Evolutionary conservation across 805 yeast genomes (phyloP).

Genomic region (Lipomyces orientalis): DNA sequence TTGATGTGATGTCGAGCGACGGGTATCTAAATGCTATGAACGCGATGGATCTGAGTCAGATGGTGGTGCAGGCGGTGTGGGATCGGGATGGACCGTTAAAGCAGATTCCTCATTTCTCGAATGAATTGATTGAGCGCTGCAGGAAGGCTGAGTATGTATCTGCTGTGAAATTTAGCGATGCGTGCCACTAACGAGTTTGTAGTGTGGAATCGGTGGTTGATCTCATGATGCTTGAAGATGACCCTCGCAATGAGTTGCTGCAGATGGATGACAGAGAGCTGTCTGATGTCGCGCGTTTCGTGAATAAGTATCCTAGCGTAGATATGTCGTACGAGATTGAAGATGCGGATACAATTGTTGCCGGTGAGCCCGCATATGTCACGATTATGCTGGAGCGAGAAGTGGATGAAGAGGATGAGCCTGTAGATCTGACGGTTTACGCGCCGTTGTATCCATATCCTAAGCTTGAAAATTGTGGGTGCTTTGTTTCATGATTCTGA

Average conservation of each 20-base stretch:
- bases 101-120: constrained; percentile 76
- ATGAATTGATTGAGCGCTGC: constrained; percentile 60
- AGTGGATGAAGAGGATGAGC: constrained; percentile 74
- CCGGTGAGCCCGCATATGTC: constrained; percentile 57
- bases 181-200: constrained; percentile 22
- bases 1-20: constrained; percentile 79
- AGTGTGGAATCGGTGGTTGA: constrained; percentile 78
- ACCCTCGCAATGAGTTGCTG: constrained; percentile 62
- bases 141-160: constrained; percentile 44
- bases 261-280: constrained; percentile 57
- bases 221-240: constrained; percentile 75
- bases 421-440: constrained; percentile 59
- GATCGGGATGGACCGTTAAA: constrained; percentile 74
- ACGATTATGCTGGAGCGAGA: constrained; percentile 47
- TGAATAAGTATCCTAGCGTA: constrained; percentile 85
- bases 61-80: constrained; percentile 88
- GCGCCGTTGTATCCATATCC: constrained; percentile 63
- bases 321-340: constrained; percentile 64
- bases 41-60: constrained; percentile 87
- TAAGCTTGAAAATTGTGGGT: constrained; percentile 60
- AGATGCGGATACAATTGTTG: constrained; percentile 49
- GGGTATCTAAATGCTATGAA: constrained; percentile 78
- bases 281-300: constrained; percentile 79
- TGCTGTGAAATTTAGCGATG: neutral
- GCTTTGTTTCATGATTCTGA: neutral